phyloP scores from a whole-genome alignment of 208 protist genomes.

The Leishmania lainsoni region DNA sequence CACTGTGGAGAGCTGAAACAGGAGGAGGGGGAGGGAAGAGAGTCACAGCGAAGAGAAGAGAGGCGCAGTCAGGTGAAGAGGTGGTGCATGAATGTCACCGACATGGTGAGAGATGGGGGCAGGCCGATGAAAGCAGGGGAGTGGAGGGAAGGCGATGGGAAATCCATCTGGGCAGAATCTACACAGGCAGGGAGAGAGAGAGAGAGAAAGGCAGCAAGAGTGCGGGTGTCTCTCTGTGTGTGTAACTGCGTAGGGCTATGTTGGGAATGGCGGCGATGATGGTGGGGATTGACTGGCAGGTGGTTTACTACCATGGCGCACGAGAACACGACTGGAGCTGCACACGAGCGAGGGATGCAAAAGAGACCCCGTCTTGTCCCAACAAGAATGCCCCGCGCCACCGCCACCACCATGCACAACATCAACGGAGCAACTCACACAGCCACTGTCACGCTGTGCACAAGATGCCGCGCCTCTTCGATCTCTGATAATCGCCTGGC shows the following conservation, averaged over 20 bases:
- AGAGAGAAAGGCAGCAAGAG: background rate
- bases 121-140: too few relatives aligned
- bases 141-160: too few relatives aligned
- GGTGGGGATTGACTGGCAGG: too few relatives aligned
- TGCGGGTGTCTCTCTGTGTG: background rate
- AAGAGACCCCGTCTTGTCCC: background rate
- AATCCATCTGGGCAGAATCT: too few relatives aligned
- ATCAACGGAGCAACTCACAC: background rate
- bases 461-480: slow-evolving; percentile 30
- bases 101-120: too few relatives aligned
- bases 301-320: background rate
- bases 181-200: background rate
- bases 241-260: background rate
- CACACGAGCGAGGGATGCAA: background rate
- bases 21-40: background rate
- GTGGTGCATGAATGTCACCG: background rate
- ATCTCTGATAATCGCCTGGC: slow-evolving; percentile 46
- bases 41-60: background rate
- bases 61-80: background rate
- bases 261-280: background rate
- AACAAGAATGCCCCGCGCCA: too few relatives aligned
- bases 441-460: slow-evolving; percentile 30
- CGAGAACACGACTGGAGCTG: background rate
- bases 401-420: background rate
- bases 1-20: background rate